A percentile compares a stretch with the other conserved stretches of the same genome.
Evolutionary conservation across 116 monocot genomes (phyloP).

Genomic region (Cymodocea nodosa): DNA sequence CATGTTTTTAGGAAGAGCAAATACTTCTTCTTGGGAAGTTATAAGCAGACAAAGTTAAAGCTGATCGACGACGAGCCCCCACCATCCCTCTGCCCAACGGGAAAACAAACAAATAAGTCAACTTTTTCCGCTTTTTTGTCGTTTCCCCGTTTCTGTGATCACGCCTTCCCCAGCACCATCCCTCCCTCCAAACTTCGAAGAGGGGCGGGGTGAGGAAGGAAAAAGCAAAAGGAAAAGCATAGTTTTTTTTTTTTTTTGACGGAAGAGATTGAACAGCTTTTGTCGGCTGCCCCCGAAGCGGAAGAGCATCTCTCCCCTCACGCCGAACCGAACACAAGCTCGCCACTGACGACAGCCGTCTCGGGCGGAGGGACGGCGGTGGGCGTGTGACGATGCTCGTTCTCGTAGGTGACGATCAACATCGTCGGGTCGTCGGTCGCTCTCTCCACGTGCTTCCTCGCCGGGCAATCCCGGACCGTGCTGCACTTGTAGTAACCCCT

Average conservation of each 20-base stretch:
- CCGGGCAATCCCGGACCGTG: conserved; percentile 53
- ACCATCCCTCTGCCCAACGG: too few species aligned
- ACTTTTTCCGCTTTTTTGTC: conserved; percentile 3
- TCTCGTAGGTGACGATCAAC: conserved; percentile 84
- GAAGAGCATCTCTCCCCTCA: background rate
- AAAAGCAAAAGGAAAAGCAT: background rate
- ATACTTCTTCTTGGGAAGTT: too few species aligned
- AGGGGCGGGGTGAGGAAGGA: too few species aligned
- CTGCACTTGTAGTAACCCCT: conserved; percentile 90
- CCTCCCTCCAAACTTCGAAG: background rate
- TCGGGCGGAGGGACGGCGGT: background rate
- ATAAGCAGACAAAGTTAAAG: too few species aligned
- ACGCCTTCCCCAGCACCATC: background rate
- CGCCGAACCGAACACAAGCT: background rate
- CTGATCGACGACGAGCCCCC: too few species aligned
- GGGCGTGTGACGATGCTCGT: conserved; percentile 51
- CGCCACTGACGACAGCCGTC: background rate
- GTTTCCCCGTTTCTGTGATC: background rate
- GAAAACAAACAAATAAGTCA: background rate
- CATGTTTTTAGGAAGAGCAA: too few species aligned
- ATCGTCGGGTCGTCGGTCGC: conserved; percentile 64
- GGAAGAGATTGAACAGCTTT: background rate
- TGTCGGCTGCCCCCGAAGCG: background rate
- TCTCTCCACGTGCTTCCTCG: conserved; percentile 76
- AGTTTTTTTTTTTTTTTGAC: too few species aligned